A percentile compares a stretch with the other conserved stretches of the same genome.
These are phyloP conservation scores for Neonectria faginata DNA, from an alignment of 2,329 filamentous ascomycete genomes.

Conservation along the genomic window DNA sequence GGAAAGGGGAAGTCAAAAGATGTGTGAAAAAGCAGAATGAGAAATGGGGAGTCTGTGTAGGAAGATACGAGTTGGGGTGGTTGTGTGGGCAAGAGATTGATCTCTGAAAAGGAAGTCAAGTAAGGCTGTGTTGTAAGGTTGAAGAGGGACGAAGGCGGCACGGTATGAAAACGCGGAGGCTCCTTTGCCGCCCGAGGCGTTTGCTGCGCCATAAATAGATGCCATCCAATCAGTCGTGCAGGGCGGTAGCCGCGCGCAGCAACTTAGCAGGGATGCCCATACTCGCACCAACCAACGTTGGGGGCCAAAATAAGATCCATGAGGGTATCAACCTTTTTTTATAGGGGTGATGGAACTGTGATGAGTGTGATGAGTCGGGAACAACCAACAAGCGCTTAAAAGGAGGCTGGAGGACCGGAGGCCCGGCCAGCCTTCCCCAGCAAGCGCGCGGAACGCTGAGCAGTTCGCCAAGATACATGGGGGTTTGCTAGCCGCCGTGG, in stretches of 20 bases:
- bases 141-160: background rate
- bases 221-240: conserved; percentile 7
- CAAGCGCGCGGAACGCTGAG: background rate
- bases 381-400: background rate
- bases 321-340: background rate
- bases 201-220: background rate
- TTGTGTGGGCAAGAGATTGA: too few species aligned
- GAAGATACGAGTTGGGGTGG: background rate
- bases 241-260: background rate
- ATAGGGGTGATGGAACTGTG: background rate
- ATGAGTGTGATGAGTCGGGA: background rate
- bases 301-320: background rate
- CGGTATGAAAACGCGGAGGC: background rate
- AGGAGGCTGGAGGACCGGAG: background rate
- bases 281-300: background rate
- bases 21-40: background rate
- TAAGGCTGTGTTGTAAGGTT: background rate
- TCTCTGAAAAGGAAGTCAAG: too few species aligned
- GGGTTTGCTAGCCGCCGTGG: too few species aligned
- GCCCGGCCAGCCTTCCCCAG: background rate
- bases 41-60: background rate
- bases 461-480: background rate
- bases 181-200: conserved; percentile 1
- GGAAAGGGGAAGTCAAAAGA: background rate
- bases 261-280: background rate